A percentile compares a stretch with the other conserved stretches of the same genome.
These are phyloP conservation scores for Fraxinus americana DNA, from an alignment of 257 asterid genomes.

Conservation along the genomic window DNA sequence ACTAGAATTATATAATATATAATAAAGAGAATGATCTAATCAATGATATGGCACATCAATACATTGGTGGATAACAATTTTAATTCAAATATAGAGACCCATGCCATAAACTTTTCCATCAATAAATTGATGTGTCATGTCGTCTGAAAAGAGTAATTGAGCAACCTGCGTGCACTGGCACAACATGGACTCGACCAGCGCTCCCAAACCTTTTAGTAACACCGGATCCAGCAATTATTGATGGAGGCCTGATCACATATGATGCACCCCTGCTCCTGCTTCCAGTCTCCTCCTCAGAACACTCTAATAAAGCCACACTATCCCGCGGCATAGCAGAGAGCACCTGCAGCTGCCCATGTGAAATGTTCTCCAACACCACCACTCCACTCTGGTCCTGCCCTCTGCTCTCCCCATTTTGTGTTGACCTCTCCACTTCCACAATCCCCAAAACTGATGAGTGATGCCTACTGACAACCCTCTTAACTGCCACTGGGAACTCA, in stretches of 20 bases:
- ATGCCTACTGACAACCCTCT: slow-evolving; percentile 65
- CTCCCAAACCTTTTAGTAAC: slow-evolving; percentile 69
- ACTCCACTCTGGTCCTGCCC: slow-evolving; percentile 50
- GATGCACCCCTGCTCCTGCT: slow-evolving; percentile 60
- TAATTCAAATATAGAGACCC: too few species aligned
- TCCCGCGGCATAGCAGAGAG: slow-evolving; percentile 77
- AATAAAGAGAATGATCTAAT: too few species aligned
- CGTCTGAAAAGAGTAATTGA: slow-evolving; percentile 4
- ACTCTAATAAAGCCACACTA: slow-evolving; percentile 42
- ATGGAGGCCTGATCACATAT: slow-evolving; percentile 73
- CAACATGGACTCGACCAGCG: slow-evolving; percentile 78
- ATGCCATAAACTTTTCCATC: too few species aligned
- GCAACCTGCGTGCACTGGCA: slow-evolving; percentile 90
- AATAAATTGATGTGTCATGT: too few species aligned
- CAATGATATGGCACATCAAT: too few species aligned
- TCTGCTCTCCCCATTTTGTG: slow-evolving; percentile 53
- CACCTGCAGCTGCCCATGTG: slow-evolving; percentile 89
- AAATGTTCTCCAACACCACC: slow-evolving; percentile 71
- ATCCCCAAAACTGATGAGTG: slow-evolving; percentile 71
- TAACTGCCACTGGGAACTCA: slow-evolving; percentile 74
- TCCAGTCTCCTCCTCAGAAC: slow-evolving; percentile 45
- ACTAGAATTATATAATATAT: background rate
- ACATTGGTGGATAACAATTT: too few species aligned
- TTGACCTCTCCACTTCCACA: slow-evolving; percentile 70
- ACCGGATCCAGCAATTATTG: slow-evolving; percentile 73